Evolutionary conservation across 2,329 filamentous ascomycete genomes (phyloP).

Genomic region (Alternaria sp.): DNA sequence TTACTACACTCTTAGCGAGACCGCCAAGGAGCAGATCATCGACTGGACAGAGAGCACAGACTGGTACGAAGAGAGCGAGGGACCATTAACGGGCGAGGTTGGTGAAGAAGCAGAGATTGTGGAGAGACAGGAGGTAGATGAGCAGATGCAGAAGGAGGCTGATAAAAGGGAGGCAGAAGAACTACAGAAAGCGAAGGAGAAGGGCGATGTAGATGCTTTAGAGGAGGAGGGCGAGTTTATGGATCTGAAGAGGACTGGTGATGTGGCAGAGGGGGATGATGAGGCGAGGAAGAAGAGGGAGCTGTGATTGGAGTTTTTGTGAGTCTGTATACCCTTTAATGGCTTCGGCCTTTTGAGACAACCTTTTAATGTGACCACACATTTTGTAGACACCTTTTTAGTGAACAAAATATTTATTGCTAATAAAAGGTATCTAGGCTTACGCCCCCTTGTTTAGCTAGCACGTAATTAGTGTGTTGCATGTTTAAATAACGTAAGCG

Average conservation of each 20-base stretch:
- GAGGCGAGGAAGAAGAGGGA: constrained; percentile 28
- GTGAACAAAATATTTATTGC: too few species aligned
- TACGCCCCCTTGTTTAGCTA: too few species aligned
- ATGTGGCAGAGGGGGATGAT: constrained; percentile 16
- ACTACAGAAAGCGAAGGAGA: not conserved
- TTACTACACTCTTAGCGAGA: constrained; percentile 71
- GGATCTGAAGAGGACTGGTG: constrained; percentile 24
- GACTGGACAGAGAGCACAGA: constrained; percentile 68
- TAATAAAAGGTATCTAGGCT: too few species aligned
- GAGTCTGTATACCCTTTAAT: constrained; percentile 4
- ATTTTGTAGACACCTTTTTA: too few species aligned
- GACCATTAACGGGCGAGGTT: constrained; percentile 34
- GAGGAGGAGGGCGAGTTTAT: constrained; percentile 27
- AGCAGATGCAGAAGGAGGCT: constrained; percentile 34
- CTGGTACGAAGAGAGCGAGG: constrained; percentile 68
- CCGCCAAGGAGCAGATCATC: constrained; percentile 70
- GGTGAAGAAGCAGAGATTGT: constrained; percentile 48
- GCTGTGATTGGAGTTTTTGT: constrained; percentile 13
- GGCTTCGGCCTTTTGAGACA: too few species aligned
- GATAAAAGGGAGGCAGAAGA: constrained; percentile 21
- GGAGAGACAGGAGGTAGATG: constrained; percentile 35
- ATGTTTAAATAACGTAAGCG: too few species aligned
- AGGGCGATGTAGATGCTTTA: constrained; percentile 12
- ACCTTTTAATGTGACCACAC: too few species aligned
- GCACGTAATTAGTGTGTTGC: too few species aligned